These are phyloP conservation scores for Moniliophthora roreri DNA, from an alignment of 1,284 basidiomycete genomes.

Conservation along the genomic window DNA sequence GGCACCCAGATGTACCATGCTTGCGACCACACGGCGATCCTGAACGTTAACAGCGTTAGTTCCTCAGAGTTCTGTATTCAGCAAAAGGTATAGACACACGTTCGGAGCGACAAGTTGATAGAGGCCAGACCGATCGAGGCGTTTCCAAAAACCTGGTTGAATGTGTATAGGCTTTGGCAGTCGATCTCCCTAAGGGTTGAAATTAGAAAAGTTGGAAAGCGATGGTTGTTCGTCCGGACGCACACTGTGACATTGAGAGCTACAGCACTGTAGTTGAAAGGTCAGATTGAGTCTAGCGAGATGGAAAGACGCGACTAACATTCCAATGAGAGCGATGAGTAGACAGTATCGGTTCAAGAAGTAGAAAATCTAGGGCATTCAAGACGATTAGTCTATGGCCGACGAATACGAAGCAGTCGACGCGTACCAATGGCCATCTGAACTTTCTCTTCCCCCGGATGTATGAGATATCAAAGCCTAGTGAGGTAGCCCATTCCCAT, in stretches of 20 bases:
- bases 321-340: constrained; percentile 67
- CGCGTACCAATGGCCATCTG: constrained; percentile 59
- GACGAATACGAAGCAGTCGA: neutral
- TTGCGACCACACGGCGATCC: constrained; percentile 72
- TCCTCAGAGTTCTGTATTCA: neutral
- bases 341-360: constrained; percentile 72
- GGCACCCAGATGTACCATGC: constrained; percentile 55
- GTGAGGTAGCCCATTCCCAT: constrained; percentile 66
- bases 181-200: constrained; percentile 52
- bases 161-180: constrained; percentile 72
- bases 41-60: constrained; percentile 24
- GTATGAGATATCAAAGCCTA: constrained; percentile 69
- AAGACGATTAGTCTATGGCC: neutral
- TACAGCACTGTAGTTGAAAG: constrained; percentile 39
- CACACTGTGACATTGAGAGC: constrained; percentile 58
- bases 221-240: constrained; percentile 9
- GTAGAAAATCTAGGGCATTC: constrained; percentile 59
- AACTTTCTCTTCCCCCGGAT: constrained; percentile 59
- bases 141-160: constrained; percentile 67
- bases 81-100: constrained; percentile 41
- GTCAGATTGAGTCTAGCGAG: constrained; percentile 6
- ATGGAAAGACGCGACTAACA: constrained; percentile 45
- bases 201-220: neutral
- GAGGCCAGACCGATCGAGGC: constrained; percentile 73
- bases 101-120: constrained; percentile 76